Evolutionary conservation across 2,329 filamentous ascomycete species (phyloP), one percentile per base, ranked within the genome.

Genomic region (Colletotrichum musicola): DNA sequence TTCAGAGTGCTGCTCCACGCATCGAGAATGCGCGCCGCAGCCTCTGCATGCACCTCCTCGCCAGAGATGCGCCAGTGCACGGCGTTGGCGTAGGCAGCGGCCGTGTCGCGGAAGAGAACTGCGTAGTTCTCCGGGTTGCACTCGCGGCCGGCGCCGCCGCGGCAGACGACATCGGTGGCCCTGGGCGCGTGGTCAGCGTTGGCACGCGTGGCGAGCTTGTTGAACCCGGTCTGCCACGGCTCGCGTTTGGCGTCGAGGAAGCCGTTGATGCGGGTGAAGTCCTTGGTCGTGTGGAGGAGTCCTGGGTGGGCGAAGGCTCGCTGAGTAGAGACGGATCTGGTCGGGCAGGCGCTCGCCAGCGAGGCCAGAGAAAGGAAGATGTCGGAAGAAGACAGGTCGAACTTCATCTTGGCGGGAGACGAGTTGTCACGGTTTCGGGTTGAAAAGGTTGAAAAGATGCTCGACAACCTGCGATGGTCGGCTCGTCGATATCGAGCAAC

Each of bases 51-150:
- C 1, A 73, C 72, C 1, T 73, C 74, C 49, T 81, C 72, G 5
- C 77, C 79, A 0, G 78, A 77, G 51, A 84, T 71, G 66, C 77
- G 79, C 81, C 81, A 85, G 22, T 77, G 75, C 1, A 85, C 64
- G 6, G 80, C 80, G 30, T 79, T 76, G 12, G 74, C 72, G 64
- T 83, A 83, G 1, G 80, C 79, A 1, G 79, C 76, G 50, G 83
- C 72, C 61, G 78, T 78, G 79, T 81, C 84, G n/a, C 77, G 76
- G 3, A 84, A 68, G 6, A 80, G 79, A 5, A 78, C 75, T 4
- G 74, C 72, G 66, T 83, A 83, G 2, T 79, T 79, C 69, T 64
- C 75, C 71, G 42, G 65, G 20, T 42, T 53, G 38, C 64, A 63
- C 10, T 63, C 64, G 38, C 44, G 27, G 4, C 59, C 64, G 4